These are phyloP conservation scores for Talaromyces sp. DNA, from an alignment of 2,329 filamentous ascomycete species.

Conservation along the genomic window DNA sequence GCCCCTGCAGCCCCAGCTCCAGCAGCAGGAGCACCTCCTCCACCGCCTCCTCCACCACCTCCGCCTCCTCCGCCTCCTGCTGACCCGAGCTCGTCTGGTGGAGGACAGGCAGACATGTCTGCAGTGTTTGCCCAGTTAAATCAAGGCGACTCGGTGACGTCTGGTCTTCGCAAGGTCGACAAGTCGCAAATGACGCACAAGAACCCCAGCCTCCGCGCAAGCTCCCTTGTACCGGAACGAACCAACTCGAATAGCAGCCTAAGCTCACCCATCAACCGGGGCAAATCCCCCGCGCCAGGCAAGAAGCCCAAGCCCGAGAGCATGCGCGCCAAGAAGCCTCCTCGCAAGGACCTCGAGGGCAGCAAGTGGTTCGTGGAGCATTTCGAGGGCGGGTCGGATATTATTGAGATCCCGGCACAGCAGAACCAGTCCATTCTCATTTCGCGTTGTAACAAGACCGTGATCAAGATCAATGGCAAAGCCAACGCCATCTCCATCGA, in stretches of 20 bases:
- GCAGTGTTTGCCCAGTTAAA: slow-evolving; percentile 93
- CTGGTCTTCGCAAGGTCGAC: slow-evolving; percentile 87
- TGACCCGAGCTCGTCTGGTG: slow-evolving; percentile 34
- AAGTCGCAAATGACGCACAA: slow-evolving; percentile 97
- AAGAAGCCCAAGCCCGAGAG: slow-evolving; percentile 83
- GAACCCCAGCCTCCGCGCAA: slow-evolving; percentile 78
- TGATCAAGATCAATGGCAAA: slow-evolving; percentile 84
- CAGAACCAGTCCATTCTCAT: slow-evolving; percentile 88
- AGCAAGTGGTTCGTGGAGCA: slow-evolving; percentile 98
- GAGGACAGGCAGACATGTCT: slow-evolving; percentile 58
- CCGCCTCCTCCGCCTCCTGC: slow-evolving; percentile 46
- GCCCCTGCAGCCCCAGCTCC: slow-evolving; percentile 15
- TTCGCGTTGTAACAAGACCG: slow-evolving; percentile 84
- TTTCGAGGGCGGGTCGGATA: slow-evolving; percentile 69
- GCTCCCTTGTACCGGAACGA: slow-evolving; percentile 61
- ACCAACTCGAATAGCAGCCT: slow-evolving; percentile 49
- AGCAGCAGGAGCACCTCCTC: slow-evolving; percentile 29
- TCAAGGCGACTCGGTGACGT: slow-evolving; percentile 80
- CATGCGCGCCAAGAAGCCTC: slow-evolving; percentile 77
- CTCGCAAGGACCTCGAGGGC: slow-evolving; percentile 71
- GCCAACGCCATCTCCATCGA: slow-evolving; percentile 96
- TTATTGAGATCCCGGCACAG: slow-evolving; percentile 74
- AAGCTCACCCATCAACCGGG: slow-evolving; percentile 46
- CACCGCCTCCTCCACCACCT: slow-evolving; percentile 45
- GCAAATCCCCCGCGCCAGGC: slow-evolving; percentile 80